Conservation (phyloP, 2,329 filamentous ascomycete genomes). For the Bertia moriformis region DNA sequence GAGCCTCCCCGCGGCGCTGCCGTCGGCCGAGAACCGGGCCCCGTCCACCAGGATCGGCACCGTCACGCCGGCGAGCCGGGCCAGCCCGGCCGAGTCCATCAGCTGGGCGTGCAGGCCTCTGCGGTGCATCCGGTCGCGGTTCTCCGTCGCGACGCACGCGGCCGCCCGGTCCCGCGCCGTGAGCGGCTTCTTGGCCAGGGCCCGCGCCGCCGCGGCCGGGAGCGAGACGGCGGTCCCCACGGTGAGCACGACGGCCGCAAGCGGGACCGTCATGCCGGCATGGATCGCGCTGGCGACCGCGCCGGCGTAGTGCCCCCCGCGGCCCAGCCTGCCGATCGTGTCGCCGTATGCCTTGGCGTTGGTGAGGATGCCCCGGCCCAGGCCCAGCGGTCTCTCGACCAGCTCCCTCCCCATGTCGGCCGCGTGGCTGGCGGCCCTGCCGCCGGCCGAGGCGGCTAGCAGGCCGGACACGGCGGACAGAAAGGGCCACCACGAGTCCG, state of each 20-base stretch:
- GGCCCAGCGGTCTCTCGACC: not conserved
- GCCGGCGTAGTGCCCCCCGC: conserved; percentile 13
- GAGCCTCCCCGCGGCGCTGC: too few relatives aligned
- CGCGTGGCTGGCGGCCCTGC: not conserved
- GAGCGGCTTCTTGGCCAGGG: conserved; percentile 19
- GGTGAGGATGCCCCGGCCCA: not conserved
- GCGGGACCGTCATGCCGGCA: conserved; percentile 18
- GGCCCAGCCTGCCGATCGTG: not conserved
- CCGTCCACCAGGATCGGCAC: conserved; percentile 14
- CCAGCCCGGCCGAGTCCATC: conserved; percentile 14
- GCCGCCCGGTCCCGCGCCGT: conserved; percentile 24
- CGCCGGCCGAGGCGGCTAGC: not conserved
- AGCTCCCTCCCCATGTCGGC: not conserved
- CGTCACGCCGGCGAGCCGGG: too few relatives aligned
- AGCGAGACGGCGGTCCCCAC: conserved; percentile 18
- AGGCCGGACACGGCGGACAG: not conserved
- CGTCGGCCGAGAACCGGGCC: too few relatives aligned
- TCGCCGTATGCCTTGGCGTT: not conserved
- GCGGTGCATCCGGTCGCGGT: conserved; percentile 23
- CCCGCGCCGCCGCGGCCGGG: conserved; percentile 16
- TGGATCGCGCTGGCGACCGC: conserved; percentile 19
- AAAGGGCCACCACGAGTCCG: not conserved
- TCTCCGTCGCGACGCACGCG: conserved; percentile 24
- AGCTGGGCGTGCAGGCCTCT: conserved; percentile 21
- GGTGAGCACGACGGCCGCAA: conserved; percentile 19